A percentile compares a stretch with the other conserved stretches of the same genome.
Evolutionary conservation across 257 asterid species (phyloP).

Genomic region (Solanum chiquidenum): DNA sequence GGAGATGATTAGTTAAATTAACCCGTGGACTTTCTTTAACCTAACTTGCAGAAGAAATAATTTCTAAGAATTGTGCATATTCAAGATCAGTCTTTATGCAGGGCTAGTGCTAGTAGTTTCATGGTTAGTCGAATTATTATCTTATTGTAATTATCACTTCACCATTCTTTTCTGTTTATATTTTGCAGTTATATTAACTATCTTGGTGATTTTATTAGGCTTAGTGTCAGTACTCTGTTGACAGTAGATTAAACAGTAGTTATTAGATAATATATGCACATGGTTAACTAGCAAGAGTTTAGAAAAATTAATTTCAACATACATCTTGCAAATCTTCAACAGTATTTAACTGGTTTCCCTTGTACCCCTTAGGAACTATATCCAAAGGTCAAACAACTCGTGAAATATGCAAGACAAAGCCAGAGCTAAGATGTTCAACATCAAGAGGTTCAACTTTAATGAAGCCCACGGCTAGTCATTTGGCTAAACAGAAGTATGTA

Average conservation of each 20-base stretch:
- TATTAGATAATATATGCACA: neutral
- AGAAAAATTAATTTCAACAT: neutral
- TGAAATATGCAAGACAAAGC: slow-evolving; percentile 20
- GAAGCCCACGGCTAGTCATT: slow-evolving; percentile 86
- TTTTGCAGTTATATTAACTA: neutral
- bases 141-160: neutral
- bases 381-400: neutral
- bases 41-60: neutral
- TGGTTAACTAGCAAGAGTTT: neutral
- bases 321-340: neutral
- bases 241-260: neutral
- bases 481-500: slow-evolving; percentile 55
- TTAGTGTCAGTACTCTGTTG: neutral
- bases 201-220: neutral
- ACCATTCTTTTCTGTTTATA: neutral
- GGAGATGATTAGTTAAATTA: neutral
- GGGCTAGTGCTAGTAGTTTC: neutral
- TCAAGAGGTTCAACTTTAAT: slow-evolving; percentile 47
- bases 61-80: neutral
- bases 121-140: neutral
- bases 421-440: slow-evolving; percentile 16
- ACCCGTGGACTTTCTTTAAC: neutral
- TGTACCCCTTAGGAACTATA: slow-evolving; percentile 15
- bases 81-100: neutral
- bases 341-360: neutral